Evolutionary conservation across 106 monocot species (phyloP).

Genomic region (Dendrobium huoshanense): DNA sequence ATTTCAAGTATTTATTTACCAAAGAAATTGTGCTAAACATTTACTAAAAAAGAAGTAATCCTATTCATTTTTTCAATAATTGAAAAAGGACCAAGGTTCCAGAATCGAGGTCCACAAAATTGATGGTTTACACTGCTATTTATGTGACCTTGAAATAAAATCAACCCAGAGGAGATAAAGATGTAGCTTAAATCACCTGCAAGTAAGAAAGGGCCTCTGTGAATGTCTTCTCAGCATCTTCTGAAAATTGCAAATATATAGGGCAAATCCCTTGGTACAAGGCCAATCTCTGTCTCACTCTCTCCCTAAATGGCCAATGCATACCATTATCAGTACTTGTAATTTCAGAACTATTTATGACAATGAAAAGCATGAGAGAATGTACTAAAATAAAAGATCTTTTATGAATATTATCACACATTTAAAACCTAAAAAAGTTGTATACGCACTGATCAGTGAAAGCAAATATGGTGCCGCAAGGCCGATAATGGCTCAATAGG

Average conservation of each 20-base stretch:
- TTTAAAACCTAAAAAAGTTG: background rate
- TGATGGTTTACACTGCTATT: background rate
- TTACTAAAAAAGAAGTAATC: background rate
- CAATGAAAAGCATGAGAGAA: background rate
- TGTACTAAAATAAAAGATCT: no score
- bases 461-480: slow-evolving; percentile 93
- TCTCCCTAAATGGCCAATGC: slow-evolving; percentile 50
- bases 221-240: slow-evolving; percentile 80
- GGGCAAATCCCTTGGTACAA: slow-evolving; percentile 94
- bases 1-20: background rate
- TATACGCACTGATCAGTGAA: slow-evolving; percentile 84
- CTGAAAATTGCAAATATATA: slow-evolving; percentile 68
- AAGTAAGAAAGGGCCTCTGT: slow-evolving; percentile 68
- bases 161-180: background rate
- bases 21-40: background rate
- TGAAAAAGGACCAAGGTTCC: background rate
- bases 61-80: background rate
- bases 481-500: slow-evolving; percentile 90
- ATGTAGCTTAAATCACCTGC: slow-evolving; percentile 33
- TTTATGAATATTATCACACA: no score
- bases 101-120: background rate
- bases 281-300: slow-evolving; percentile 88
- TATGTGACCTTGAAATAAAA: background rate
- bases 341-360: background rate
- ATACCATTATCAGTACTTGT: background rate